Percentiles rank a stretch among this genome's conserved stretches.
Evolutionary conservation across 2,329 filamentous ascomycete genomes (phyloP).

Genomic region (Sordariomycetes sp.): DNA sequence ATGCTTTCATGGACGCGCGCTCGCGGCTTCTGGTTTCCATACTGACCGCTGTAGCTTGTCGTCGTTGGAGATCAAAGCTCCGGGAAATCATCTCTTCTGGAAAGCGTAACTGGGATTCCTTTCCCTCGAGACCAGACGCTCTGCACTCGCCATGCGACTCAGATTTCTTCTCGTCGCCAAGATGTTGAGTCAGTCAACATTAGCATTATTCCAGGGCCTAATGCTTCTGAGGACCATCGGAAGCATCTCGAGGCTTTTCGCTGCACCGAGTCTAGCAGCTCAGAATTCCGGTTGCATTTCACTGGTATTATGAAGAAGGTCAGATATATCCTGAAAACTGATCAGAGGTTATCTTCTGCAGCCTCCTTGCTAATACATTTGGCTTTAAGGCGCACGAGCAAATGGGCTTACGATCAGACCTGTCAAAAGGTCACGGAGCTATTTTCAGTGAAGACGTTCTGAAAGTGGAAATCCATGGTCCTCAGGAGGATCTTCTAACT

Average conservation of each 20-base stretch:
- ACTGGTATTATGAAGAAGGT: constrained; percentile 29
- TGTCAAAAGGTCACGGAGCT: constrained; percentile 3
- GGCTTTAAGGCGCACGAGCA: constrained; percentile 23
- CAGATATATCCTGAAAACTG: not conserved
- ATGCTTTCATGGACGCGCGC: constrained; percentile 58
- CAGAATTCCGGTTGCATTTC: constrained; percentile 21
- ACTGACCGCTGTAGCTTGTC: constrained; percentile 21
- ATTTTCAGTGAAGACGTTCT: constrained; percentile 37
- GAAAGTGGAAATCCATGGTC: constrained; percentile 32
- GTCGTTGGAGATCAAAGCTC: constrained; percentile 2
- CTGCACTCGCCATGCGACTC: constrained; percentile 39
- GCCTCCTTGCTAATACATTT: not conserved
- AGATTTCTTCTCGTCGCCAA: constrained; percentile 34
- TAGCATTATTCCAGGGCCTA: constrained; percentile 28
- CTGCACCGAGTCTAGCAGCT: constrained; percentile 5
- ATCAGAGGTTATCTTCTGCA: not conserved
- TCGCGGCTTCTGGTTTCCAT: not conserved
- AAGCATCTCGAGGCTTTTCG: constrained; percentile 5
- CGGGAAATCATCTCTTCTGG: constrained; percentile 1
- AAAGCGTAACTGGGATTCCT: constrained; percentile 39
- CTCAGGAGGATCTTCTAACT: constrained; percentile 34
- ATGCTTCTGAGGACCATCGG: constrained; percentile 8
- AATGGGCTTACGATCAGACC: constrained; percentile 31
- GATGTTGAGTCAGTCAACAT: constrained; percentile 22
- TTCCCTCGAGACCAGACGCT: constrained; percentile 34